Evolutionary conservation across 169 alveolate species (phyloP).

Genomic region (Cystoisospora suis): DNA sequence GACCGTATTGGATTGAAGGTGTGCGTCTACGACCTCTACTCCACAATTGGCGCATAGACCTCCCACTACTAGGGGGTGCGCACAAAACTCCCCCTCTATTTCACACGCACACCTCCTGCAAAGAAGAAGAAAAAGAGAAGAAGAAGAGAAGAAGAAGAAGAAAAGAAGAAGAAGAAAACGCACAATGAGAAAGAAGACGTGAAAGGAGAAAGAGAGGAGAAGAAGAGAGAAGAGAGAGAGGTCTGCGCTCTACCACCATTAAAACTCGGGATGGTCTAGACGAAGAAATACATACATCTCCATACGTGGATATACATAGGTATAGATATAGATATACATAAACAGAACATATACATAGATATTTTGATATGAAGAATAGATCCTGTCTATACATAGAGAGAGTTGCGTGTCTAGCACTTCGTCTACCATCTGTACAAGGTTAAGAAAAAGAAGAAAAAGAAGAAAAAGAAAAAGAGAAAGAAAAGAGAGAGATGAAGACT

Average conservation of each 20-base stretch:
- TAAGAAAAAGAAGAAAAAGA: neutral
- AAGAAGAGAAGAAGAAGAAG: neutral
- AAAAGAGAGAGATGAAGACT: too few relatives aligned
- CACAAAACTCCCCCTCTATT: neutral
- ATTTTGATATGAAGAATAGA: neutral
- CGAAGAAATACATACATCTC: neutral
- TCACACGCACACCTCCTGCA: neutral
- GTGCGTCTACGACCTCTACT: neutral
- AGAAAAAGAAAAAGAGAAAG: neutral
- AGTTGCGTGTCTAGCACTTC: neutral
- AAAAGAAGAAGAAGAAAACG: neutral
- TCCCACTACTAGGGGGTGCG: conserved; percentile 22
- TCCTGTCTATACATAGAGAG: neutral
- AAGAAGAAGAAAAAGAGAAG: neutral
- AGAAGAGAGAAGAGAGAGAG: neutral
- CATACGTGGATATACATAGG: neutral
- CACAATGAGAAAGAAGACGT: too few relatives aligned
- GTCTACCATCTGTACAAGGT: too few relatives aligned
- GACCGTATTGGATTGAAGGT: neutral
- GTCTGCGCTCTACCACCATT: too few relatives aligned
- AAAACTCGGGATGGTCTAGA: too few relatives aligned
- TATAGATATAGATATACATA: neutral
- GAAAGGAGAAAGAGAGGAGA: neutral
- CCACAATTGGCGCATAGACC: conserved; percentile 13
- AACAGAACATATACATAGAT: neutral